Evolutionary conservation across 2,329 filamentous ascomycete genomes (phyloP).

Genomic region (Neonectria neomacrospora): DNA sequence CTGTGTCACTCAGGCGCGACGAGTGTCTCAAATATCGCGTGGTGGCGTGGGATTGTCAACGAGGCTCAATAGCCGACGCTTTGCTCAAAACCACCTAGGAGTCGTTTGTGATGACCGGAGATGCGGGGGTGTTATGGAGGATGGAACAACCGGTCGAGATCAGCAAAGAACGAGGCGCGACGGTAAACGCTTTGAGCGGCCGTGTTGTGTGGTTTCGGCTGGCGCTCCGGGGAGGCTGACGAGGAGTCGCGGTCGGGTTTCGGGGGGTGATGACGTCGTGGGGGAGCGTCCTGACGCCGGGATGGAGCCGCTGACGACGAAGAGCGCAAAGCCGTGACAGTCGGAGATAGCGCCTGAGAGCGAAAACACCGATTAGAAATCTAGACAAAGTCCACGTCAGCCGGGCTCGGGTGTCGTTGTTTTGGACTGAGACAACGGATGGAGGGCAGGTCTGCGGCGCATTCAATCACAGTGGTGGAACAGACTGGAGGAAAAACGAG

Average conservation of each 20-base stretch:
- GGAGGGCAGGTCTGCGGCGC: slow-evolving; percentile 36
- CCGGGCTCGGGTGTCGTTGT: slow-evolving; percentile 29
- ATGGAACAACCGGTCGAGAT: slow-evolving; percentile 62
- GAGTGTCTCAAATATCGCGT: slow-evolving; percentile 46
- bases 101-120: slow-evolving; percentile 24
- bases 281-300: slow-evolving; percentile 40
- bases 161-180: slow-evolving; percentile 60
- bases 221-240: slow-evolving; percentile 41
- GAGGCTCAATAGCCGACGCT: slow-evolving; percentile 38
- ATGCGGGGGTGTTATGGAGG: slow-evolving; percentile 58
- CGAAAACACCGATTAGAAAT: slow-evolving; percentile 36
- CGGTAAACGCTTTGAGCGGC: slow-evolving; percentile 59
- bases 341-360: slow-evolving; percentile 40
- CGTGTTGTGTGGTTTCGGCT: slow-evolving; percentile 58
- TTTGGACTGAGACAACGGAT: slow-evolving; percentile 27
- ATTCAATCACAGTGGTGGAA: slow-evolving; percentile 29
- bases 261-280: slow-evolving; percentile 44
- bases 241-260: slow-evolving; percentile 32
- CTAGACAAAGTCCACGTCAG: slow-evolving; percentile 40
- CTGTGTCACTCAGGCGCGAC: slow-evolving; percentile 36
- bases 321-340: slow-evolving; percentile 33
- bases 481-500: slow-evolving; percentile 30
- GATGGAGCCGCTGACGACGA: slow-evolving; percentile 36
- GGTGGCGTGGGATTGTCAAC: slow-evolving; percentile 38
- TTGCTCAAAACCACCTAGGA: slow-evolving; percentile 28